A percentile compares a stretch with the other conserved stretches of the same genome.
Conservation (phyloP, 208 protist species). For the Acanthamoeba royreba region DNA sequence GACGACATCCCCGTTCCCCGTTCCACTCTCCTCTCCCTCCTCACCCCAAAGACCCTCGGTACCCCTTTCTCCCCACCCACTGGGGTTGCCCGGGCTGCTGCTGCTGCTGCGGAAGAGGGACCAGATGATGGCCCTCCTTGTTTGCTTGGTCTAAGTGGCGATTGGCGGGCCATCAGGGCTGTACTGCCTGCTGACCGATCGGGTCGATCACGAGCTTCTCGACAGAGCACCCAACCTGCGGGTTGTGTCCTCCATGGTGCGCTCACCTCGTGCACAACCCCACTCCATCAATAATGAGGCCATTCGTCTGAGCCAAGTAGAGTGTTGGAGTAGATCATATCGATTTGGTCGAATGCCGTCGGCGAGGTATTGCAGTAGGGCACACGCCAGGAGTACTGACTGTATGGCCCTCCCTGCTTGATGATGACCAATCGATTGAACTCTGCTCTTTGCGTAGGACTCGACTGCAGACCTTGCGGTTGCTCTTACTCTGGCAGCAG, state of each 20-base stretch:
- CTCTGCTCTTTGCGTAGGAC: background rate
- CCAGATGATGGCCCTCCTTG: no score
- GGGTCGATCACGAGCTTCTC: background rate
- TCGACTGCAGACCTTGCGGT: conserved; percentile 39
- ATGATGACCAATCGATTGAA: no score
- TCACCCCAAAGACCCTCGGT: background rate
- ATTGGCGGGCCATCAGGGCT: background rate
- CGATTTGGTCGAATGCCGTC: background rate
- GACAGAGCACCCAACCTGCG: background rate
- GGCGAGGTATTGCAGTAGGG: background rate
- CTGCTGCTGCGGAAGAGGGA: background rate
- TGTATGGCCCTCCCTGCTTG: no score
- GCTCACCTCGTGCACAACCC: background rate
- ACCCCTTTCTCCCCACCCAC: background rate
- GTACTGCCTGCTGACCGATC: background rate
- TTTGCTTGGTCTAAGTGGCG: no score
- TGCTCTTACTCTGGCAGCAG: background rate
- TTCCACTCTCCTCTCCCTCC: background rate
- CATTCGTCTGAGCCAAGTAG: background rate
- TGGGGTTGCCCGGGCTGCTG: no score
- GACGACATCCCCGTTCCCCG: background rate
- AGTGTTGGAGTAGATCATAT: conserved; percentile 35
- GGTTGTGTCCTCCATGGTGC: background rate
- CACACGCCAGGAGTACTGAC: conserved; percentile 7
- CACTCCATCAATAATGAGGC: no score